Base-by-base conservation (phyloP, 1,284 basidiomycete species). In the Cutaneotrichosporon sp. region DNA sequence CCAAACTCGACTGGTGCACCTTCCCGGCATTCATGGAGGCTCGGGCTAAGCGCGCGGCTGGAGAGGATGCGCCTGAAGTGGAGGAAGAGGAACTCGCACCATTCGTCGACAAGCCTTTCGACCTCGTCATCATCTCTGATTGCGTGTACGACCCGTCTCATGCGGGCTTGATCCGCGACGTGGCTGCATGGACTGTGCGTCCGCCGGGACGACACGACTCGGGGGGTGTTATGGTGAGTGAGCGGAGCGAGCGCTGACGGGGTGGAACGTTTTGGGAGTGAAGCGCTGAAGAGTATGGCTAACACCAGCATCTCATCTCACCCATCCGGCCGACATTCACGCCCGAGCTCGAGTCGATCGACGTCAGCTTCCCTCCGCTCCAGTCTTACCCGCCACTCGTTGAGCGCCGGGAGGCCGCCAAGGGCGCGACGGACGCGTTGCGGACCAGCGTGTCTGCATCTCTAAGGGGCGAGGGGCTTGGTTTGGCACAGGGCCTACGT, bases 1-100 rank as follows among this genome's bases (percentile, higher is more conserved):
- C 77, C 42, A 72, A 76, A 31, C 83, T 93, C 21, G 90, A 93
- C 77, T 94, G 91, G 91, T 85, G 87, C 0, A 76, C 77, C 1
- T 87, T 87, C 67, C 75, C 82, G 1, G 55, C 50, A 5, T 71
- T 61, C 63, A 75, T 76, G 72, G 56, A 60, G 14, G 16, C 32
- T 1, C 38, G 52, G 31, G 42, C 64, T 1, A 47, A 47, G n/a
- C 57, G 50, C 10, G 49, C 49, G 49, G 49, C n/a, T 10, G 46
- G 62, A 1, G 67, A 69, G 40, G 52, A 38, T 5, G 64, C 63
- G n/a, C 7, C 10, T 4, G 22, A 50, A 22, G 22, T 16, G 6
- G 49, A 50, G 6, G 63, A 67, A 21, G 68, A 69, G 51, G 71
- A 72, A 21, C 65, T 72, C 14, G 62, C 49, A 26, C 60, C 34